A percentile compares a stretch with the other conserved stretches of the same genome.
phyloP scores from a whole-genome alignment of 1,139 yeast species.

The Diutina sp. region DNA sequence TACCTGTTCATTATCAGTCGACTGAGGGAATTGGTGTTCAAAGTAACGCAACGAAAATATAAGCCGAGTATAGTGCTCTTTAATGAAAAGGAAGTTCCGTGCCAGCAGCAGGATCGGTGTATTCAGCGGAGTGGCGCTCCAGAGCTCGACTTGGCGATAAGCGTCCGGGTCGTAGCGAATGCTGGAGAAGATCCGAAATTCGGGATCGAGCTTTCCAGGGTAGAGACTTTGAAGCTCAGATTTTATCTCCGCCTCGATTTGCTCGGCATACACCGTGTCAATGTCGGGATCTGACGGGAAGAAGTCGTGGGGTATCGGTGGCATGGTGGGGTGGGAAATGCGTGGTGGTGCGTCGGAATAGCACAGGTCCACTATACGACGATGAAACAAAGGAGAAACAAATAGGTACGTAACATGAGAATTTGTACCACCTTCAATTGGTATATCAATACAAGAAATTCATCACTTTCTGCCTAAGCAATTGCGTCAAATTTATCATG shows the following conservation, averaged over 20 bases:
- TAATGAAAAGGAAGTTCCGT: constrained; percentile 42
- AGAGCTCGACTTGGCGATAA: constrained; percentile 10
- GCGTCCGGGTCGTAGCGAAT: constrained; percentile 60
- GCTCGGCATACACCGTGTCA: background rate
- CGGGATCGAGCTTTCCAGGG: background rate
- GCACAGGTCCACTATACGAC: too few relatives aligned
- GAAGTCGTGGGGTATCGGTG: background rate
- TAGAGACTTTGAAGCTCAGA: background rate
- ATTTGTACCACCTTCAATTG: too few relatives aligned
- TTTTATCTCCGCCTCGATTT: background rate
- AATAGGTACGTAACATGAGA: too few relatives aligned
- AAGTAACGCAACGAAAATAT: constrained; percentile 43
- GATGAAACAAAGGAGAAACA: too few relatives aligned
- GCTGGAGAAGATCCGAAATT: constrained; percentile 46
- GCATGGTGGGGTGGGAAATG: background rate
- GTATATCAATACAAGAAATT: too few relatives aligned
- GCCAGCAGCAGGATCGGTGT: constrained; percentile 11
- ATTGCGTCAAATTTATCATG: too few relatives aligned
- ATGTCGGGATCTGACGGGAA: background rate
- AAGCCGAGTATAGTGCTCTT: constrained; percentile 52
- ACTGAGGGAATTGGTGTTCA: constrained; percentile 11
- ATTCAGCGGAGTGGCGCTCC: constrained; percentile 8
- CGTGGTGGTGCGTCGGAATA: too few relatives aligned
- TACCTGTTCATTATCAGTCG: constrained; percentile 9
- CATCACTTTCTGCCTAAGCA: too few relatives aligned